Evolutionary conservation across 1,284 basidiomycete species (phyloP), one percentile per base, ranked within the genome.

Genomic region (Xerocomus nothofagi): DNA sequence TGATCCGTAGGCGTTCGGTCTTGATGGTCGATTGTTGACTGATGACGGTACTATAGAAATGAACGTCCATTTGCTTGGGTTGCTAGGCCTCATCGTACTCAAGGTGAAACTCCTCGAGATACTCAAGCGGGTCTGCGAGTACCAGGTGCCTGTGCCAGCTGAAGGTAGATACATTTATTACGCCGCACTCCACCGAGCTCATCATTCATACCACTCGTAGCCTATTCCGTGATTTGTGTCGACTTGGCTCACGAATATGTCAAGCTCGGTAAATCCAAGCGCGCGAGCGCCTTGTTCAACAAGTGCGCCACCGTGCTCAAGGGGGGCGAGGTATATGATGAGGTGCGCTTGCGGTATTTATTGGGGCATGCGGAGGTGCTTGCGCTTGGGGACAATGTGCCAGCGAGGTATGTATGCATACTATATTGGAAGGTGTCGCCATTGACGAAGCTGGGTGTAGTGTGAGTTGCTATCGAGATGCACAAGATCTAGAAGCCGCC

Each of bases 221-320:
- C 74, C 6, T 90, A 84, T 58, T 73, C 91, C 9, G 67, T 71
- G 1, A 71, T 81, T 1, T 91, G 87, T 1, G 71, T 85, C 2
- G 80, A 85, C 27, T 77, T 95, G 2, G 92, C 87, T 0, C 75
- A 82, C 39, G 88, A 93, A 60, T 92, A 93, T 60, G 71, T 84
- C 31, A 80, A 78, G 39, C 76, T 96, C 1, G 93, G 93, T 3
- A 91, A 88, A 66, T 69, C 73, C 1, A 78, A 79, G 39, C 80
- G 86, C 34, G 91, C 91, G 0, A 73, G 72, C 0, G 66, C 70
- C 1, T 76, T 93, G 14, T 88, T 91, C 58, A 73, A 71, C 9
- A 81, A 80, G 44, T 77, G 78, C 2, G 69, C 80, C 15, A 74
- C 73, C 27, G 58, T 74, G 7, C 68, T 82, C 18, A 73, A 74